Percentiles rank a stretch among this genome's conserved stretches.
Evolutionary conservation across 371 early-diverging fungal genomes (phyloP).

Genomic region (Haplosporangium sp.): DNA sequence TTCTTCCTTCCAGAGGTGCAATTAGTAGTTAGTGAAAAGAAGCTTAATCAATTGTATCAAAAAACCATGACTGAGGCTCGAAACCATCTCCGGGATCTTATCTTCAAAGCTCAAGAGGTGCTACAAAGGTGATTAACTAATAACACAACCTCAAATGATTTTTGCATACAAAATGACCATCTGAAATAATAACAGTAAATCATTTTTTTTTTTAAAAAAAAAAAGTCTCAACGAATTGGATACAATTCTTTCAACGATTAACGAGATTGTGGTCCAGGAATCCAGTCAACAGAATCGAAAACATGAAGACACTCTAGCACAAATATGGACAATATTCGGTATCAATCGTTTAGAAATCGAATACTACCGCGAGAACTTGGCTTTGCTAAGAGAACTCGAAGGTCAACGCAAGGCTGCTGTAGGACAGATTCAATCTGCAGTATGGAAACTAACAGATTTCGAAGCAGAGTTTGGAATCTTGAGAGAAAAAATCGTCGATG

Average conservation of each 20-base stretch:
- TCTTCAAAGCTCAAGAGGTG: constrained; percentile 28
- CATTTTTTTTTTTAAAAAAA: constrained; percentile 4
- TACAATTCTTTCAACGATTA: constrained; percentile 14
- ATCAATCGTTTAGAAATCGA: constrained; percentile 17
- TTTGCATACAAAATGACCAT: neutral
- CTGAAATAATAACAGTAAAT: neutral
- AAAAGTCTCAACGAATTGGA: constrained; percentile 30
- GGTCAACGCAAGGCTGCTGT: constrained; percentile 23
- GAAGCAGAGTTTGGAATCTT: constrained; percentile 40
- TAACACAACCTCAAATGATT: neutral
- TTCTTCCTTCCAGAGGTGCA: constrained; percentile 8
- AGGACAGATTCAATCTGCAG: constrained; percentile 32
- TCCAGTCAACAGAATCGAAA: constrained; percentile 6
- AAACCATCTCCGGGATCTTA: constrained; percentile 35
- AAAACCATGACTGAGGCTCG: constrained; percentile 34
- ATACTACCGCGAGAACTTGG: constrained; percentile 19
- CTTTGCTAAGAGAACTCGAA: constrained; percentile 15
- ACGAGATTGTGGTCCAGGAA: constrained; percentile 19
- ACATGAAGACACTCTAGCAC: constrained; percentile 9
- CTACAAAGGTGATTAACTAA: constrained; percentile 15
- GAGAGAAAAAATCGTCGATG: constrained; percentile 30
- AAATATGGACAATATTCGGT: constrained; percentile 28
- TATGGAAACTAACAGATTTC: constrained; percentile 37
- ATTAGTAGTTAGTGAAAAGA: constrained; percentile 12
- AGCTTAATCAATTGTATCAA: constrained; percentile 27